Base-by-base conservation (phyloP, 768 basidiomycete species). In the Boletus pseudo-olivaceus region DNA sequence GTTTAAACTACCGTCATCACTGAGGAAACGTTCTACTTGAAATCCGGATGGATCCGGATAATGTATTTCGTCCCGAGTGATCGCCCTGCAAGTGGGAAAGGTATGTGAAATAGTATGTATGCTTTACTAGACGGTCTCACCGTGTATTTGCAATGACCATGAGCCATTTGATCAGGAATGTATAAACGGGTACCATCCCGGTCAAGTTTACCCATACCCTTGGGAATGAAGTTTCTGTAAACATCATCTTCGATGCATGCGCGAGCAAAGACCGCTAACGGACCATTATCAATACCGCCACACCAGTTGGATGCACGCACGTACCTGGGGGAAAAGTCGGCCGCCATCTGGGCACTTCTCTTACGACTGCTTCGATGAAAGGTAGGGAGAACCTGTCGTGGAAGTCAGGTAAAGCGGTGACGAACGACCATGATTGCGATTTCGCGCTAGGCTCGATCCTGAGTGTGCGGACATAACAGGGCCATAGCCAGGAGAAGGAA, bases 61-160 rank as follows among this genome's bases (percentile, higher is more conserved):
- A n/a, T 9, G 9, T 17, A 23, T 39, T 34, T 49, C 27, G 17
- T 35, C 32, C 12, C 20, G 23, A n/a, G 38, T 34, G 14, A 49
- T 48, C 4, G 7, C 55, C 44, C 29, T 57, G 49, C 34, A 45
- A 51, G 20, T 32, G 47, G 37, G 55, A 53, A 39, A 27, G 8
- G 32, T 19, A 17, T n/a, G 32, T 23, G 14, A 19, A 30, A 46
- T 6, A 6, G 29, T 32, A 37, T 26, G 38, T 41, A 34, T 17
- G 14, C 30, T 38, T 46, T 41, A 47, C 55, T 20, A 41, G 32
- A 57, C 47, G 19, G n/a, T 12, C 19, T 20, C 11, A 38, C 32
- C 51, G 12, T 8, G 15, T 34, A 17, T 54, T 41, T 17, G 14
- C 30, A 27, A 34, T 30, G 19, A 23, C 20, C 15, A n/a, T 50